Evolutionary conservation across 2,329 filamentous ascomycete species (phyloP), one percentile per base, ranked within the genome.

Genomic region (Colletotrichum sp.): DNA sequence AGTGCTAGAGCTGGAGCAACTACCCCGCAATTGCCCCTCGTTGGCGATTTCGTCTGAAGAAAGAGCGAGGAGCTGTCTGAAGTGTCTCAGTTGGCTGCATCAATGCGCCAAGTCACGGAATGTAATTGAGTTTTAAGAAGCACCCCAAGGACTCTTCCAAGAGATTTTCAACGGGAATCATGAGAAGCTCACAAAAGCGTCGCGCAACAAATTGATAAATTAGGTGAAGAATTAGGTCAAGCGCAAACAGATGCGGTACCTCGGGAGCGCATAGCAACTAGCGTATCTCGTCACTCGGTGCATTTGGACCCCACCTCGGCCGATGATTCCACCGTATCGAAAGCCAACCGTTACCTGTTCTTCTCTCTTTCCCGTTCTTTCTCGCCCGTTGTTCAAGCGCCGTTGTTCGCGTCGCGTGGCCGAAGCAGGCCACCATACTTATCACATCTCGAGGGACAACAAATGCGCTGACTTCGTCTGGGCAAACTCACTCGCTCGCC

Each of bases 11-110:
- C 34, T 39, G 15, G 7, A 18, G 36, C 36, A 12, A 12, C 18
- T 69, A 77, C 76, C 76, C 76, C 76, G 76, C 76, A 77, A 70
- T 74, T 77, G 76, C 76, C 76, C 76, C 76, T 77, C 74, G 66
- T 60, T 60, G 57, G 26, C 32, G 57, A 73, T 62, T 44, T 28
- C 57, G 62, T 57, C 39, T 68, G 49, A 57, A 63, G 55, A 69
- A 63, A 32, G 3, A 8, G 34, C 24, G 66, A 64, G 6, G 44
- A 69, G 52, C 64, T 26, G 55, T 26, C n/a, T 16, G 7, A 49
- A 34, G 24, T 64, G 21, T 59, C 57, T 70, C 24, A 60, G 10
- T 15, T 34, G 10, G 44, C 44, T 52, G n/a, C 2, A 52, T 52
- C 28, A 55, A 8, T 68, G 44, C 24, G 13, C 32, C 28, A n/a